Conservation (phyloP, 345 rosid species). For the Pistacia integerrima region DNA sequence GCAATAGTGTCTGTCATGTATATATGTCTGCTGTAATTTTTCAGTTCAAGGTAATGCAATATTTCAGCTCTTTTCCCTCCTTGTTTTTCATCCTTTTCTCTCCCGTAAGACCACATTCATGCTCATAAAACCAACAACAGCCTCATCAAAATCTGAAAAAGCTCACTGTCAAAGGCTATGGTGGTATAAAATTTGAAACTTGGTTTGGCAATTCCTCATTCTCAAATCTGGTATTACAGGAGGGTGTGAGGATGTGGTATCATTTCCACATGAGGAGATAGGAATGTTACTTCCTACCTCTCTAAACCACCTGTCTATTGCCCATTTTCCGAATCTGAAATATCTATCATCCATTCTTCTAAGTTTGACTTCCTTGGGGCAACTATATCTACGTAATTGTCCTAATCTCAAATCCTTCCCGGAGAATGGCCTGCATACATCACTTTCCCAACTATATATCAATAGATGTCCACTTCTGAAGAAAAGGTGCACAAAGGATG, state of each 20-base stretch:
- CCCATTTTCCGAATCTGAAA: conserved; percentile 23
- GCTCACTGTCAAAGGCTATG: conserved; percentile 32
- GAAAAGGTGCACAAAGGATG: not conserved
- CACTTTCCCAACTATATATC: not conserved
- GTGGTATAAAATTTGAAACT: conserved; percentile 33
- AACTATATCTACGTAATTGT: not conserved
- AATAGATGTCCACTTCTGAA: not conserved
- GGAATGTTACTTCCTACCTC: conserved; percentile 22
- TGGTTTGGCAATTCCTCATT: conserved; percentile 43
- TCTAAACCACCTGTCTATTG: not conserved
- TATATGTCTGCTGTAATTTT: too few relatives aligned
- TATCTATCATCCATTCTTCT: not conserved
- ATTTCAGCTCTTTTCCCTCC: too few relatives aligned
- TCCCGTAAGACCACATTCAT: too few relatives aligned
- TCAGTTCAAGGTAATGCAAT: too few relatives aligned
- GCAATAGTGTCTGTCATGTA: too few relatives aligned
- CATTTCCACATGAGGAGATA: conserved; percentile 24
- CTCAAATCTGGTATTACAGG: conserved; percentile 13
- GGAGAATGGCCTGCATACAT: not conserved
- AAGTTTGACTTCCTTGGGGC: conserved; percentile 19
- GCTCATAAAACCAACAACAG: too few relatives aligned
- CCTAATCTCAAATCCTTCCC: conserved; percentile 15
- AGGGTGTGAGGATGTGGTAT: conserved; percentile 7
- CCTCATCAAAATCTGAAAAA: conserved; percentile 39
- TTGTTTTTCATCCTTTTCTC: too few relatives aligned